Conservation (phyloP, 2,329 filamentous ascomycete species). For the Ceratocystis lukuohia region DNA sequence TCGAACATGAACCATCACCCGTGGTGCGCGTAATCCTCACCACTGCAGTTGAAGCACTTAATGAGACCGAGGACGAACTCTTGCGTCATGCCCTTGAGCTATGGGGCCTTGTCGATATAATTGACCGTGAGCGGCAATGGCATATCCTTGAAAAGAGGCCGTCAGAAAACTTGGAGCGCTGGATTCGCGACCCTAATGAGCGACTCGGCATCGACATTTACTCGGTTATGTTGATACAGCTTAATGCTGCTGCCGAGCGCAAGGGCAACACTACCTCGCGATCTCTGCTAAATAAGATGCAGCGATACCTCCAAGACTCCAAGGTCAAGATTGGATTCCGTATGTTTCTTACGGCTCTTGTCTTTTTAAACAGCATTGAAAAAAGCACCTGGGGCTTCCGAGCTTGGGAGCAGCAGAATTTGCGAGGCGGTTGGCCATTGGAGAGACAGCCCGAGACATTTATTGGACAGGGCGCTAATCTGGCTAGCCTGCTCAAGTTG, state of each 20-base stretch:
- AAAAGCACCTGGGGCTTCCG: conserved; percentile 58
- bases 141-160: conserved; percentile 38
- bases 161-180: conserved; percentile 30
- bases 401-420: conserved; percentile 50
- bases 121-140: conserved; percentile 52
- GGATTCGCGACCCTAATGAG: conserved; percentile 36
- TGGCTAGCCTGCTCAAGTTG: conserved; percentile 48
- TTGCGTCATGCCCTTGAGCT: conserved; percentile 47
- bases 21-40: conserved; percentile 47
- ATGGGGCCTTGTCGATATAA: conserved; percentile 52
- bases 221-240: conserved; percentile 48
- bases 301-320: conserved; percentile 47
- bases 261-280: conserved; percentile 48
- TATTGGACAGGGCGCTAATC: conserved; percentile 44
- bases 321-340: conserved; percentile 46
- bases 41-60: conserved; percentile 33
- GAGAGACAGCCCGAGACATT: conserved; percentile 43
- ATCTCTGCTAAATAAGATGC: conserved; percentile 45
- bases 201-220: conserved; percentile 44
- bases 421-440: conserved; percentile 47
- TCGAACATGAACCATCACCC: conserved; percentile 45
- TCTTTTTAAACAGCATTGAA: conserved; percentile 52
- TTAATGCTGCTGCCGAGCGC: conserved; percentile 50
- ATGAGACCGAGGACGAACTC: conserved; percentile 39
- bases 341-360: conserved; percentile 47